A percentile compares a stretch with the other conserved stretches of the same genome.
phyloP scores from a whole-genome alignment of 1,284 basidiomycete species.

The Omphalotus olearius region DNA sequence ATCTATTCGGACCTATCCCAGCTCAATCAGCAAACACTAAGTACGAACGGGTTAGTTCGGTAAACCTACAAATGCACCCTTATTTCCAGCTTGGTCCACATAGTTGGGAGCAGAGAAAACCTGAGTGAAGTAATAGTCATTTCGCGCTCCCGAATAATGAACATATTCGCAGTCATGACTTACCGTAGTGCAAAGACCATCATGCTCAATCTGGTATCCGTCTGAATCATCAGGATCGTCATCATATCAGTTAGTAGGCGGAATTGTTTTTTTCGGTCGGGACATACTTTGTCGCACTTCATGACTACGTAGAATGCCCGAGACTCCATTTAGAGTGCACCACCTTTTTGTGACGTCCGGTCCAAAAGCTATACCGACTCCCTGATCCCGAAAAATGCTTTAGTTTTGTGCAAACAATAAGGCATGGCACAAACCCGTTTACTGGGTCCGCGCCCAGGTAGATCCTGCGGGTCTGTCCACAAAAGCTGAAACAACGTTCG shows the following conservation, averaged over 20 bases:
- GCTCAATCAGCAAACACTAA: constrained; percentile 4
- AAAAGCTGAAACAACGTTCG: constrained; percentile 40
- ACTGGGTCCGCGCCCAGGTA: constrained; percentile 90
- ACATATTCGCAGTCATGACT: constrained; percentile 26
- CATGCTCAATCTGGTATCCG: constrained; percentile 87
- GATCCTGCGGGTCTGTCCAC: constrained; percentile 95
- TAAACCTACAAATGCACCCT: constrained; percentile 70
- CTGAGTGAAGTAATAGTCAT: constrained; percentile 29
- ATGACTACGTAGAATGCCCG: constrained; percentile 91
- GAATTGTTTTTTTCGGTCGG: not conserved
- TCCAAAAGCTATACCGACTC: constrained; percentile 94
- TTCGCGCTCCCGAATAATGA: not conserved
- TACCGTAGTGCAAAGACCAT: constrained; percentile 83
- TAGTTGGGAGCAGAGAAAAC: constrained; percentile 85
- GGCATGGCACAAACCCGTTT: constrained; percentile 66
- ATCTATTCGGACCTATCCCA: constrained; percentile 74
- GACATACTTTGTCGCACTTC: constrained; percentile 88
- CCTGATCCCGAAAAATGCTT: constrained; percentile 48
- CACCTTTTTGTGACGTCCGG: constrained; percentile 88
- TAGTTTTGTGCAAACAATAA: not conserved
- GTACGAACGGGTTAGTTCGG: constrained; percentile 1
- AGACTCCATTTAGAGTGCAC: constrained; percentile 86
- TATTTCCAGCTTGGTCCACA: constrained; percentile 78
- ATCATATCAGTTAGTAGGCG: not conserved
- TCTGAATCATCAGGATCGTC: no score